Conservation (phyloP, 257 asterid genomes). For the Penstemon davidsonii region DNA sequence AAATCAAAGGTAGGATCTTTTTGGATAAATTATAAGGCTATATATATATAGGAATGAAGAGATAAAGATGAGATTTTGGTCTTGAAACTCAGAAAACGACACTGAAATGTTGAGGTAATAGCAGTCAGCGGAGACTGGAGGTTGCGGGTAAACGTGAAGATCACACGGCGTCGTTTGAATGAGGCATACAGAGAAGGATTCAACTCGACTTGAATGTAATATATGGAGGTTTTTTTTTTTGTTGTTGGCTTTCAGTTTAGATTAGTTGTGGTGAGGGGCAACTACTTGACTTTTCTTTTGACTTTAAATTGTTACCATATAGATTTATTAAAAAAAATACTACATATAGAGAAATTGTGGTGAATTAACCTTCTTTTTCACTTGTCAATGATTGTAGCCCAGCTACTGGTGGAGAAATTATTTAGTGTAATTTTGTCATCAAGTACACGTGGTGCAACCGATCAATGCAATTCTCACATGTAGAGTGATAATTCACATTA, state of each 20-base stretch:
- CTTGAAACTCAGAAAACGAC: slow-evolving; percentile 30
- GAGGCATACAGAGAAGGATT: not conserved
- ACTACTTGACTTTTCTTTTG: slow-evolving; percentile 21
- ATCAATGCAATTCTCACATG: too few relatives aligned
- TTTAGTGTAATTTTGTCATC: too few relatives aligned
- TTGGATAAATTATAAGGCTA: not conserved
- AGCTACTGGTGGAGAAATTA: too few relatives aligned
- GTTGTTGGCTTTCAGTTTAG: slow-evolving; percentile 4
- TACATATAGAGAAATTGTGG: not conserved
- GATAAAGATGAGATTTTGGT: slow-evolving; percentile 9
- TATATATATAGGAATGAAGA: not conserved
- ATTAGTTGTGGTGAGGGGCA: slow-evolving; percentile 16
- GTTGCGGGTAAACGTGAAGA: not conserved
- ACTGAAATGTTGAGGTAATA: slow-evolving; percentile 8
- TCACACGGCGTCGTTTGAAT: slow-evolving; percentile 34
- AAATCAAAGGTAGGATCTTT: not conserved
- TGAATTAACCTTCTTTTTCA: not conserved
- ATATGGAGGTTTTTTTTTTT: slow-evolving; percentile 7
- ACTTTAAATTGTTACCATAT: not conserved
- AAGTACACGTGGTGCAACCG: too few relatives aligned
- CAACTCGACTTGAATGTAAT: slow-evolving; percentile 11
- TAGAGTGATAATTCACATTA: too few relatives aligned
- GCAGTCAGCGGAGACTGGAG: slow-evolving; percentile 33
- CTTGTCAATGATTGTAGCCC: too few relatives aligned
- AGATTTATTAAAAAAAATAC: not conserved